These are phyloP conservation scores for Hericium erinaceus DNA, from an alignment of 768 basidiomycete genomes.

Conservation along the genomic window DNA sequence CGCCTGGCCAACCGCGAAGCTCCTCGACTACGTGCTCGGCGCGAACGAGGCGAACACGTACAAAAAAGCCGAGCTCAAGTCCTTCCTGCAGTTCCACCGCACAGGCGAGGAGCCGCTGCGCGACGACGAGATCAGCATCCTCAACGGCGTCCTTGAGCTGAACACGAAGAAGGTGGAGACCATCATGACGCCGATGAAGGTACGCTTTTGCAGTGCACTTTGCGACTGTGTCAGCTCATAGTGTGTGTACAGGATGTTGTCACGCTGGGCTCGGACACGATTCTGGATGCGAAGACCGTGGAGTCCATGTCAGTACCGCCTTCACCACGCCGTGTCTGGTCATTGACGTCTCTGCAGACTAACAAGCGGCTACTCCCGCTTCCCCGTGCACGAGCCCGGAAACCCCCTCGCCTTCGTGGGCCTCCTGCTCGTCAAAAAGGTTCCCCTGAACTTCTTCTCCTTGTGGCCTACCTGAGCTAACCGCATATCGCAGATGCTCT, in stretches of 20 bases:
- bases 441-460: constrained; percentile 16
- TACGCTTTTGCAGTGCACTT: constrained; percentile 7
- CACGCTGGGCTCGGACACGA: constrained; percentile 65
- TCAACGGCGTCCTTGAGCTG: constrained; percentile 73
- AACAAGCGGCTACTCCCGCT: constrained; percentile 82
- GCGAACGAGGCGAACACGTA: constrained; percentile 63
- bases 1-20: constrained; percentile 50
- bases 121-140: constrained; percentile 74
- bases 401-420: constrained; percentile 67
- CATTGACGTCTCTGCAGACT: constrained; percentile 31
- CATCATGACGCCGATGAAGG: constrained; percentile 52
- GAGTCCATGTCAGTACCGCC: constrained; percentile 54
- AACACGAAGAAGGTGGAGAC: constrained; percentile 56
- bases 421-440: constrained; percentile 77
- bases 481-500: constrained; percentile 50
- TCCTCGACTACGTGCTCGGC: constrained; percentile 80
- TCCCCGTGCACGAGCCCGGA: constrained; percentile 75
- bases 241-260: constrained; percentile 59
- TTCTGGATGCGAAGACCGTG: constrained; percentile 71
- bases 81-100: constrained; percentile 69
- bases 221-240: neutral
- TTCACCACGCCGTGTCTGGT: neutral
- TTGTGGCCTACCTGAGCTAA: neutral
- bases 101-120: constrained; percentile 68
- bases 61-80: constrained; percentile 60